Conservation (phyloP, 306 rosid species). For the Vigna reflexopilosa region DNA sequence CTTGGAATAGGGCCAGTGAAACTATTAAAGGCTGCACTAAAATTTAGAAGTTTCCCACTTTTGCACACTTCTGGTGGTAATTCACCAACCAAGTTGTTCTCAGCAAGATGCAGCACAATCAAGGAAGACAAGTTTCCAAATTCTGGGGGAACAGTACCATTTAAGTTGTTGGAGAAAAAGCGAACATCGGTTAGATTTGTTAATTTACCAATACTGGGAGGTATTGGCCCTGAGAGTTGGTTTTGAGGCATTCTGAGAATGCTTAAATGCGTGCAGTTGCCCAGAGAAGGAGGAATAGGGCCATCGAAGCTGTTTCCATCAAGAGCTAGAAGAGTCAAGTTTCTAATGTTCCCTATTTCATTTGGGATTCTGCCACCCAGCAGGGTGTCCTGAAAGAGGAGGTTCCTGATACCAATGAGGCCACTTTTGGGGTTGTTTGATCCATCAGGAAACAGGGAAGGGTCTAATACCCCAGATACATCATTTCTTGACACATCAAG, state of each 20-base stretch:
- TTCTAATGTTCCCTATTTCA: conserved; percentile 62
- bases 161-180: conserved; percentile 44
- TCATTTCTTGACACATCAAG: conserved; percentile 65
- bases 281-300: conserved; percentile 58
- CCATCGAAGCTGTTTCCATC: conserved; percentile 54
- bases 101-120: conserved; percentile 57
- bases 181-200: conserved; percentile 52
- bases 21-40: conserved; percentile 54
- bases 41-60: conserved; percentile 57
- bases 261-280: conserved; percentile 53
- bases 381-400: conserved; percentile 53
- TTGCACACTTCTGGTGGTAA: conserved; percentile 64
- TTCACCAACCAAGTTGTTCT: conserved; percentile 59
- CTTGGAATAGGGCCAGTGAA: conserved; percentile 62
- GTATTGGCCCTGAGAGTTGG: conserved; percentile 56
- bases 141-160: conserved; percentile 56
- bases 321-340: conserved; percentile 49
- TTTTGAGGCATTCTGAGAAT: conserved; percentile 50
- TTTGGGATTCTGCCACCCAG: conserved; percentile 56
- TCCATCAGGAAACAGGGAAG: conserved; percentile 56
- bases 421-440: conserved; percentile 43
- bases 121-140: conserved; percentile 62
- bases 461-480: conserved; percentile 55
- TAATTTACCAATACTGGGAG: conserved; percentile 51
- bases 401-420: conserved; percentile 48